Evolutionary conservation across 148 eudicot species (phyloP), one percentile per base, ranked within the genome.

Genomic region (Beta vulgaris): DNA sequence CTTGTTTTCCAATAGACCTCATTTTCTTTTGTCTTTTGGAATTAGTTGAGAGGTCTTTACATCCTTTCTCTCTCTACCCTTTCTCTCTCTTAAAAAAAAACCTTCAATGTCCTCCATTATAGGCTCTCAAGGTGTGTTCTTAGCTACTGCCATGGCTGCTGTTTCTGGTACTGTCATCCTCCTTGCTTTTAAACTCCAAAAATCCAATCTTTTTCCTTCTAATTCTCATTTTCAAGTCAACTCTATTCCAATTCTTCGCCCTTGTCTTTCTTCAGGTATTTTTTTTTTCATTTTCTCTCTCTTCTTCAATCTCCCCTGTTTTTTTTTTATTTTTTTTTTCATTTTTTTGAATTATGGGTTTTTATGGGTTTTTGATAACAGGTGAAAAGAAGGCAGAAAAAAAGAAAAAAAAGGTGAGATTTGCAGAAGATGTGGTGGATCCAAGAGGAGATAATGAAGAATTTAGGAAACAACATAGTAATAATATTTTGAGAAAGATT

Each of bases 141-240:
- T 92, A 12, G 94, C 94, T 75, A 90, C 97, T 15, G 97, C 94
- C 79, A 92, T 92, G 91, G 97, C 92, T 23, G 97, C 91, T n/a
- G 81, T 91, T 23, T 91, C 93, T 39, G 97, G 94, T 72, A 88
- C 94, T 53, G 73, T 92, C 8, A 78, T 92, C 60, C 74, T 92
- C 58, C 77, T 92, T 0, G 89, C 91, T 49, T 53, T 90, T 7
- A 83, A 80, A 51, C 82, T 83, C 60, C 95, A 90, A 66, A 90
- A 85, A 74, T 73, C 89, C 3, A n/a, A n/a, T n/a, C n/a, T n/a
- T n/a, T 9, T 73, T 21, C 44, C 35, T 7, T 23, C 79, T 14
- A 42, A 74, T 19, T 37, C 82, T 53, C 76, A 74, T 42, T 77
- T 81, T 43, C 78, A 80, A 36, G 44, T 44, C 79, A 76, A 49